Percentiles rank a stretch among this genome's conserved stretches.
Conservation (phyloP, 108 stramenopile genomes). For the Ochromonas danica region DNA sequence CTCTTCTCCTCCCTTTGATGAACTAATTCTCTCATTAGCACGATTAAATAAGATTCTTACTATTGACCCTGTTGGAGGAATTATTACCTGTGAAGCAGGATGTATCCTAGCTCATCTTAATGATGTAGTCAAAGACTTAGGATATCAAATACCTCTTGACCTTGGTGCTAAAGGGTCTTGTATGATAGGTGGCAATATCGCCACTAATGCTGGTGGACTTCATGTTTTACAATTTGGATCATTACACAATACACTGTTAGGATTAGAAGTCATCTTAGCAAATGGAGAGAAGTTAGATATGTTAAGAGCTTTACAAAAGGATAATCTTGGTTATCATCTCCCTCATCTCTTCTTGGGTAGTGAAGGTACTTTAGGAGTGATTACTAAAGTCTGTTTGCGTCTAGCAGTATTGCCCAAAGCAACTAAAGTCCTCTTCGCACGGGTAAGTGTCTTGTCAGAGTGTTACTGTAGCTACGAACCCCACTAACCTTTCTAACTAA, state of each 20-base stretch:
- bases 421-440: slow-evolving; percentile 65
- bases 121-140: slow-evolving; percentile 56
- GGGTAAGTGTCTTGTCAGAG: too few species aligned
- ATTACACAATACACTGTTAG: slow-evolving; percentile 83
- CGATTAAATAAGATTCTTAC: slow-evolving; percentile 67
- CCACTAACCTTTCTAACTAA: not conserved
- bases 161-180: slow-evolving; percentile 93
- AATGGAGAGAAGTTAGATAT: slow-evolving; percentile 76
- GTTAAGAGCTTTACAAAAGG: slow-evolving; percentile 71
- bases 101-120: slow-evolving; percentile 79
- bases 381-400: slow-evolving; percentile 73
- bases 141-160: slow-evolving; percentile 78
- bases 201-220: slow-evolving; percentile 90
- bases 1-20: too few species aligned
- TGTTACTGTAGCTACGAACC: too few species aligned
- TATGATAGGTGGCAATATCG: slow-evolving; percentile 90
- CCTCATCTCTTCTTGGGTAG: slow-evolving; percentile 91
- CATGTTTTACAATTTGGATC: slow-evolving; percentile 72
- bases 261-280: slow-evolving; percentile 84
- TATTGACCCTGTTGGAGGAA: slow-evolving; percentile 67
- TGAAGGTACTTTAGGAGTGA: slow-evolving; percentile 89
- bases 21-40: slow-evolving; percentile 77
- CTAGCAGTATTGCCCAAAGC: slow-evolving; percentile 57
- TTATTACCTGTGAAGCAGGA: slow-evolving; percentile 83
- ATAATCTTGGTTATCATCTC: slow-evolving; percentile 91